phyloP scores from a whole-genome alignment of 1,284 basidiomycete genomes.

The Marasmius oreades region DNA sequence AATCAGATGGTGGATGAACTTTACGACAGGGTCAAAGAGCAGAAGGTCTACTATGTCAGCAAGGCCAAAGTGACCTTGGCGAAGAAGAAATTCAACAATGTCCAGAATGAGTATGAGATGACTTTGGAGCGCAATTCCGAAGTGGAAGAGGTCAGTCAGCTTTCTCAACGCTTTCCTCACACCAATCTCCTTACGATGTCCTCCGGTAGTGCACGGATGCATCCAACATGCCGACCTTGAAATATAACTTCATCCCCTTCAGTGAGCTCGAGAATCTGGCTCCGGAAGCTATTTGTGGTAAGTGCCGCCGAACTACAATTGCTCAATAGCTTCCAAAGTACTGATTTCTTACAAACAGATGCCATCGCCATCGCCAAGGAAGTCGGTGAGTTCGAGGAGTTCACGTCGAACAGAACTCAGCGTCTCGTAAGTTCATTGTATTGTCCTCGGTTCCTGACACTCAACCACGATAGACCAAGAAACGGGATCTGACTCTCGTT shows the following conservation, averaged over 20 bases:
- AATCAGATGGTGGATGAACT: slow-evolving; percentile 85
- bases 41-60: slow-evolving; percentile 91
- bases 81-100: slow-evolving; percentile 94
- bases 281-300: slow-evolving; percentile 81
- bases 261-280: slow-evolving; percentile 57
- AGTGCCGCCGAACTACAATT: slow-evolving; percentile 22
- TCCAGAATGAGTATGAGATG: slow-evolving; percentile 95
- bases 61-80: slow-evolving; percentile 92
- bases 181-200: slow-evolving; percentile 7
- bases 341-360: slow-evolving; percentile 51
- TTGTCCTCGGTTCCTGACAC: slow-evolving; percentile 10
- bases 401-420: slow-evolving; percentile 71
- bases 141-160: slow-evolving; percentile 68
- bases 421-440: slow-evolving; percentile 49
- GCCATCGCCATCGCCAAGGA: slow-evolving; percentile 86
- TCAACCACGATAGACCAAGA: slow-evolving; percentile 56
- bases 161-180: neutral
- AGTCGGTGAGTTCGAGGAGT: slow-evolving; percentile 61
- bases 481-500: slow-evolving; percentile 87
- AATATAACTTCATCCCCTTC: slow-evolving; percentile 81
- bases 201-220: slow-evolving; percentile 71
- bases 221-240: slow-evolving; percentile 72
- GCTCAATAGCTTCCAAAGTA: slow-evolving; percentile 20
- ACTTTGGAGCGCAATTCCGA: slow-evolving; percentile 82
- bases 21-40: slow-evolving; percentile 84